Conservation (phyloP, 352 stramenopile species). For the Phytophthora rubi region DNA sequence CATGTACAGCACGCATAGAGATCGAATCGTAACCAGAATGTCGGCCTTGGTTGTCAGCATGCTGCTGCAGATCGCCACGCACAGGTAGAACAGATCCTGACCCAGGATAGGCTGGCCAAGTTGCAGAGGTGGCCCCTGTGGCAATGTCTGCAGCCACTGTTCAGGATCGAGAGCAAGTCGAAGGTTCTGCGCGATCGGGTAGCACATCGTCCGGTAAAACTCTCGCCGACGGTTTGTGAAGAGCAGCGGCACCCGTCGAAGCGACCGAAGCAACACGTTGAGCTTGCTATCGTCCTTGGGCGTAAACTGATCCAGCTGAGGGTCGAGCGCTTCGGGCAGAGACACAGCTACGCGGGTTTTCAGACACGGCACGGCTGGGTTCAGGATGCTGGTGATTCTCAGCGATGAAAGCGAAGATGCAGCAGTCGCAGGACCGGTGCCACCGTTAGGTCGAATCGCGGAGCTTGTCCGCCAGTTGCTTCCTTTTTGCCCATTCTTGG, state of each 20-base stretch:
- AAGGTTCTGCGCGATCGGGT: slow-evolving; percentile 56
- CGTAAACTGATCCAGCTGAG: slow-evolving; percentile 70
- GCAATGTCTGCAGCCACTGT: slow-evolving; percentile 58
- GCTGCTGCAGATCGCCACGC: slow-evolving; percentile 77
- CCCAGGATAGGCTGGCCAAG: slow-evolving; percentile 68
- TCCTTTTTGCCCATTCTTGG: slow-evolving; percentile 30
- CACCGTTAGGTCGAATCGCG: slow-evolving; percentile 14
- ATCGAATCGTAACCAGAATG: slow-evolving; percentile 80
- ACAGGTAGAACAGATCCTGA: slow-evolving; percentile 81
- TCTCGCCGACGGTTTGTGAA: slow-evolving; percentile 57
- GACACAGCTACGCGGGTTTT: slow-evolving; percentile 70
- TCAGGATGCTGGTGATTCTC: slow-evolving; percentile 72
- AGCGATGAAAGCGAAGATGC: slow-evolving; percentile 71
- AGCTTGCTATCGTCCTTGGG: slow-evolving; percentile 84
- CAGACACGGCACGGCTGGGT: slow-evolving; percentile 52
- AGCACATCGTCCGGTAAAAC: slow-evolving; percentile 61
- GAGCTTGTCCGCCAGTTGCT: slow-evolving; percentile 21
- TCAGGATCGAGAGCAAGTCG: slow-evolving; percentile 49
- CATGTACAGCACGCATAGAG: slow-evolving; percentile 81
- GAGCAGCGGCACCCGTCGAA: slow-evolving; percentile 62
- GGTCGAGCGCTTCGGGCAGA: slow-evolving; percentile 70
- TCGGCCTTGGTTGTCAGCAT: slow-evolving; percentile 81
- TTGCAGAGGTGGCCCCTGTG: slow-evolving; percentile 54
- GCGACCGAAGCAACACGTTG: slow-evolving; percentile 68
- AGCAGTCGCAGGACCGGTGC: slow-evolving; percentile 18